phyloP scores from a whole-genome alignment of 495 filamentous ascomycete species.

The Penicillium parvum region DNA sequence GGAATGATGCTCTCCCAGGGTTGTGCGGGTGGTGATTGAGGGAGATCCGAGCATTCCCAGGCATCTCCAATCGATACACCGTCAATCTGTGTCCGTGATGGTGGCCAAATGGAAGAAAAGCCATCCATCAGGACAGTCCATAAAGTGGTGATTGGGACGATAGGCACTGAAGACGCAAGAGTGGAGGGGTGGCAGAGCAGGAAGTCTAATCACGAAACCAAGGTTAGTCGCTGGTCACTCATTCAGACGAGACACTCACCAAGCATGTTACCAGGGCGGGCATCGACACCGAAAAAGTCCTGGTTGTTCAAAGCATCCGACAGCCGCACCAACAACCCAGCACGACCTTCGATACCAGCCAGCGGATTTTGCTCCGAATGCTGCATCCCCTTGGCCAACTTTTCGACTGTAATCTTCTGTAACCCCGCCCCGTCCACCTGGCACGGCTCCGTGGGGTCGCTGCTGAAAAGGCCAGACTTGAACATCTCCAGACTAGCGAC shows the following conservation, averaged over 20 bases:
- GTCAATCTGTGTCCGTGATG: slow-evolving; percentile 82
- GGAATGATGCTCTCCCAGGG: slow-evolving; percentile 93
- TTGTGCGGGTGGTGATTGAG: slow-evolving; percentile 62
- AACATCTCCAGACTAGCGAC: slow-evolving; percentile 98
- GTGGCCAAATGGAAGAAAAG: slow-evolving; percentile 82
- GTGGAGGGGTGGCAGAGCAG: slow-evolving; percentile 88
- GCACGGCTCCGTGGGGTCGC: slow-evolving; percentile 70
- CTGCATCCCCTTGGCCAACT: slow-evolving; percentile 76
- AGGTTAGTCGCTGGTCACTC: slow-evolving; percentile 8
- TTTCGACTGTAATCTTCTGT: slow-evolving; percentile 66
- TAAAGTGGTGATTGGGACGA: slow-evolving; percentile 84
- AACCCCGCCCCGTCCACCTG: slow-evolving; percentile 86
- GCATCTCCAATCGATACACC: slow-evolving; percentile 88
- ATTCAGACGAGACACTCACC: slow-evolving; percentile 48
- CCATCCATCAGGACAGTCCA: slow-evolving; percentile 90
- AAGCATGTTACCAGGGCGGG: slow-evolving; percentile 89
- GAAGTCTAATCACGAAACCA: slow-evolving; percentile 57
- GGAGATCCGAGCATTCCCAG: slow-evolving; percentile 85
- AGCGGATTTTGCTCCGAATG: slow-evolving; percentile 77
- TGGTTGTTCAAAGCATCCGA: slow-evolving; percentile 73
- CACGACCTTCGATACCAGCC: slow-evolving; percentile 81
- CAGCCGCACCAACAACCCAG: slow-evolving; percentile 72
- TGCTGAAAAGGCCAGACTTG: slow-evolving; percentile 88
- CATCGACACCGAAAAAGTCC: slow-evolving; percentile 80
- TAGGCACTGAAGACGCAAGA: slow-evolving; percentile 77